A percentile compares a stretch with the other conserved stretches of the same genome.
These are phyloP conservation scores for Tulasnella sp. DNA, from an alignment of 768 basidiomycete species.

Conservation along the genomic window DNA sequence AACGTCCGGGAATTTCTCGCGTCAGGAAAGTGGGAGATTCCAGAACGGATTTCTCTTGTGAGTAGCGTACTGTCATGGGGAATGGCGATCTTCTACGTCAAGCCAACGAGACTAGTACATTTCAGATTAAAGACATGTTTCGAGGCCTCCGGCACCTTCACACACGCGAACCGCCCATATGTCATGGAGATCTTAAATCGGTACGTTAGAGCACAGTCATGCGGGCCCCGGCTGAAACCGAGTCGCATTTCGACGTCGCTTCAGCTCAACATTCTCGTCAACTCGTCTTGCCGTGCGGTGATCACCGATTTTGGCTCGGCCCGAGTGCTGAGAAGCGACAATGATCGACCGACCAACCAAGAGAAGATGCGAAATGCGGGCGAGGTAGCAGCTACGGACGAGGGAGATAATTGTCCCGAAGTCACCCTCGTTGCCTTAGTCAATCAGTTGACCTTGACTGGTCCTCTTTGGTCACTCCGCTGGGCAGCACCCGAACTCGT, in stretches of 20 bases:
- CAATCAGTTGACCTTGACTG: background rate
- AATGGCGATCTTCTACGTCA: too few relatives aligned
- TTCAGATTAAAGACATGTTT: background rate
- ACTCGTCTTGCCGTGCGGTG: background rate
- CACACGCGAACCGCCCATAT: background rate
- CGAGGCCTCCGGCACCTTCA: background rate
- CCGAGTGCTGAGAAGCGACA: background rate
- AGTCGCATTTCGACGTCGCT: background rate
- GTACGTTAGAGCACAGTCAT: background rate
- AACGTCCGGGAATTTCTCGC: background rate
- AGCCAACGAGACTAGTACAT: background rate
- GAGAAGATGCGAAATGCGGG: too few relatives aligned
- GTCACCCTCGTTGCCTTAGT: background rate
- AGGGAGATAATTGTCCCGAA: background rate
- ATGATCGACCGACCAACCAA: background rate
- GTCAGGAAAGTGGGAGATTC: background rate
- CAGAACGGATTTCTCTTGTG: background rate
- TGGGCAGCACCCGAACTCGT: background rate
- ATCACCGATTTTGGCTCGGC: background rate
- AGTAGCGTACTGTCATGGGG: background rate
- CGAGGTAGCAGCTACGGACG: background rate
- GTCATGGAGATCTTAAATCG: constrained; percentile 20
- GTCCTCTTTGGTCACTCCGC: background rate
- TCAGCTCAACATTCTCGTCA: constrained; percentile 11
- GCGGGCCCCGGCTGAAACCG: too few relatives aligned